Base-by-base conservation (phyloP, 202 grass and related monocot genomes). In the Bolboschoenoplectus hybrid region DNA sequence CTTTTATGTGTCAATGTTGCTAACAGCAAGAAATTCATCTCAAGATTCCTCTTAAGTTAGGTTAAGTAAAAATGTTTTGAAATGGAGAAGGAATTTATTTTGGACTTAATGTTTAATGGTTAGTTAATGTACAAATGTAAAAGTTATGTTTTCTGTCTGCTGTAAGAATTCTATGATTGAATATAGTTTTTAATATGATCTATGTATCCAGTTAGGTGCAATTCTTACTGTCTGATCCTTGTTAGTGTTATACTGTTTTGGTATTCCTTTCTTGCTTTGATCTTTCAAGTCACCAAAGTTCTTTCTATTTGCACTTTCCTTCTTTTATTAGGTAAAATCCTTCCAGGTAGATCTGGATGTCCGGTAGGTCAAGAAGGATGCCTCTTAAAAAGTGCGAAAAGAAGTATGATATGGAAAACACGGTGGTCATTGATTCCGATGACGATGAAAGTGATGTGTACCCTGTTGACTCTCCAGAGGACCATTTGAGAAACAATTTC, bases 341-440 rank as follows among this genome's bases (percentile, higher is more conserved):
- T 41, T 58, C 13, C 52, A 53, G 51, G 51, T 79, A 79, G 74
- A 79, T 79, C 51, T 79, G 55, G 34, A 79, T 79, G 52, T 56
- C 74, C 41, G 35, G 74, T 58, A 41, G 74, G 52, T 58, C 74
- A 2, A 14, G 74, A 36, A 56, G 49, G 52, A 79, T 79, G 14
- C 74, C 52, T n/a, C 32, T 40, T 41, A 79, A 41, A 58, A 79
- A 58, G 8, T 79, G 13, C 14, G 14, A 58, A 79, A 57, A 9
- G 6, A 89, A 91, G 76, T 62, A 85, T 43, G 58, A 38, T 17
- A 55, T 76, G 6, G n/a, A 55, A 35, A n/a, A 9, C 46, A 81
- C 84, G 14, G 87, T 93, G 19, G 51, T 93, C 5, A 69, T 89
- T 67, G 89, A 93, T 56, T 92, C 80, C 32, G 89, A 79, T 10